Conservation (phyloP, 352 stramenopile genomes). For the Pythium rhizo-oryzae region DNA sequence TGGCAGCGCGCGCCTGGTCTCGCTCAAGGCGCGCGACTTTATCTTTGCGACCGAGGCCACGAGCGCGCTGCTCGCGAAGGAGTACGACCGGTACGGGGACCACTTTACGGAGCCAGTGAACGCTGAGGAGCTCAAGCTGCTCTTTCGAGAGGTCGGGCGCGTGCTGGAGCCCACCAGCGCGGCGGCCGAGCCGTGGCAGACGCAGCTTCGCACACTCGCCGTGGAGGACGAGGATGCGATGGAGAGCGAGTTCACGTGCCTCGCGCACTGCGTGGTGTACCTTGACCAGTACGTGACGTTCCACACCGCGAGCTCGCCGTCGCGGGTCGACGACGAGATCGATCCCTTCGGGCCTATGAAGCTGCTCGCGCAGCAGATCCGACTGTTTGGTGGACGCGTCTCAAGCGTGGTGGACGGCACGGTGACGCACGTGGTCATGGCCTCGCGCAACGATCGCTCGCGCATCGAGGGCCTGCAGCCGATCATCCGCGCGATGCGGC, state of each 20-base stretch:
- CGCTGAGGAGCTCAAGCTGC: conserved; percentile 47
- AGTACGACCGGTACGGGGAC: conserved; percentile 76
- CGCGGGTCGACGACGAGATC: conserved; percentile 8
- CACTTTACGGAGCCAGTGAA: conserved; percentile 67
- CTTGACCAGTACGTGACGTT: conserved; percentile 41
- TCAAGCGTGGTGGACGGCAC: conserved; percentile 37
- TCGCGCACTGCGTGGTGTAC: conserved; percentile 78
- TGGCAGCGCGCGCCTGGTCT: conserved; percentile 32
- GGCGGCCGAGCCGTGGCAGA: conserved; percentile 48
- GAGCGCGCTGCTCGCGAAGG: conserved; percentile 52
- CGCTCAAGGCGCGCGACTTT: conserved; percentile 61
- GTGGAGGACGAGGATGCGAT: conserved; percentile 74
- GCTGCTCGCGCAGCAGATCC: conserved; percentile 60
- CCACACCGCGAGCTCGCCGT: conserved; percentile 2
- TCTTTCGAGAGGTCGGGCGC: conserved; percentile 48
- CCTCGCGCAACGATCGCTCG: conserved; percentile 21
- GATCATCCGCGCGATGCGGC: conserved; percentile 52
- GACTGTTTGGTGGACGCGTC: conserved; percentile 57
- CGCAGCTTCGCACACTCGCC: conserved; percentile 38
- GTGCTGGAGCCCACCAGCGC: not conserved
- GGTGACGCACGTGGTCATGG: conserved; percentile 72
- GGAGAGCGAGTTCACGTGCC: conserved; percentile 65
- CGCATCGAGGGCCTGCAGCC: conserved; percentile 50
- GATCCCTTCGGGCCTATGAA: conserved; percentile 46
- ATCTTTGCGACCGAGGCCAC: conserved; percentile 73